A percentile compares a stretch with the other conserved stretches of the same genome.
These are phyloP conservation scores for Capsicum chinense DNA, from an alignment of 257 asterid species.

Conservation along the genomic window DNA sequence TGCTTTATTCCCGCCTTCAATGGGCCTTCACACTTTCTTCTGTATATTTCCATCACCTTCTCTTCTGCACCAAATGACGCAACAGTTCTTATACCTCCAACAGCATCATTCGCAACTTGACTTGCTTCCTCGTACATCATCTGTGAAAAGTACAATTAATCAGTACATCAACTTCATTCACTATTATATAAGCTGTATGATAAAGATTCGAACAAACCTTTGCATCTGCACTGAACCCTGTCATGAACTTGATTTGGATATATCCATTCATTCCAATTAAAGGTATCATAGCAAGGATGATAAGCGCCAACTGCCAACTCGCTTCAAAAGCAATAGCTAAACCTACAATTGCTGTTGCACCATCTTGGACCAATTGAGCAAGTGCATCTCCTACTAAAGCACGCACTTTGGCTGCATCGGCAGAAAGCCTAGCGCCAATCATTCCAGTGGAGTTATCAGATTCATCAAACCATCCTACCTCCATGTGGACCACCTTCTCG, in stretches of 20 bases:
- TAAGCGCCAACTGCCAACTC: constrained; percentile 76
- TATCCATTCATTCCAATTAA: constrained; percentile 68
- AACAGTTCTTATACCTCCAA: constrained; percentile 30
- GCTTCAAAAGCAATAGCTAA: constrained; percentile 68
- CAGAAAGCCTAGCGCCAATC: constrained; percentile 81
- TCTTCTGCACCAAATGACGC: constrained; percentile 32
- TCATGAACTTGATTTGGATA: constrained; percentile 68
- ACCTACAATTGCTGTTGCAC: constrained; percentile 62
- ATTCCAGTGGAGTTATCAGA: constrained; percentile 81
- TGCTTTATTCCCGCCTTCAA: constrained; percentile 23
- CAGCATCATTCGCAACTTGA: constrained; percentile 28
- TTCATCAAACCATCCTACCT: constrained; percentile 88
- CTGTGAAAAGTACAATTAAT: constrained; percentile 2
- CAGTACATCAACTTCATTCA: neutral
- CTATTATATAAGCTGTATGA: neutral
- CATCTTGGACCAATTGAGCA: constrained; percentile 82
- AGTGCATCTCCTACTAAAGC: constrained; percentile 89
- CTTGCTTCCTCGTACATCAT: constrained; percentile 25
- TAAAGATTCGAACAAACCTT: constrained; percentile 47
- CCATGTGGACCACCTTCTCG: constrained; percentile 86
- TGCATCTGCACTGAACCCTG: constrained; percentile 80
- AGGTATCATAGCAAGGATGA: constrained; percentile 69
- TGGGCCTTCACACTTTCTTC: constrained; percentile 23
- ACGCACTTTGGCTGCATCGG: constrained; percentile 81
- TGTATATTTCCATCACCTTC: constrained; percentile 25